Conservation (phyloP, 225 moss, liverwort and hornwort species). For the Neckera pumila region DNA sequence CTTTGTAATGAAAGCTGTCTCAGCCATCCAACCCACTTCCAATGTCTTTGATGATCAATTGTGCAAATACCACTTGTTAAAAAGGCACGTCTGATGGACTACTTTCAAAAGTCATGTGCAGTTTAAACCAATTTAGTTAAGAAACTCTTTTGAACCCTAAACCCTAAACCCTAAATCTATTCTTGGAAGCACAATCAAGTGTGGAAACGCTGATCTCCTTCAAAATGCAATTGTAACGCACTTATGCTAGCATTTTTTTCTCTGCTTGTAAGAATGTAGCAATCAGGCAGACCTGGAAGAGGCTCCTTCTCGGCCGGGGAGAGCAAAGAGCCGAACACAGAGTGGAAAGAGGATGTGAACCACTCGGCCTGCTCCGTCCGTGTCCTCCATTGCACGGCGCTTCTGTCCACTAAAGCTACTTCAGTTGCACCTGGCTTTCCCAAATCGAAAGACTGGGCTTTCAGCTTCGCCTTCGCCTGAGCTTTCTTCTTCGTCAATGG, state of each 20-base stretch:
- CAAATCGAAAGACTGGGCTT: not conserved
- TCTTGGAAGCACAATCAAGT: not conserved
- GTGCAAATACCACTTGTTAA: not conserved
- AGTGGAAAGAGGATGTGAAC: conserved; percentile 44
- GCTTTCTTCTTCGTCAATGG: conserved; percentile 61
- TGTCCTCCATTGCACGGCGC: conserved; percentile 49
- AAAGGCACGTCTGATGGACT: not conserved
- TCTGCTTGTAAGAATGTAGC: not conserved
- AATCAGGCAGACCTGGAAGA: conserved; percentile 32
- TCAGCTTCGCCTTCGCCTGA: conserved; percentile 9
- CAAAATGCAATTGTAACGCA: not conserved
- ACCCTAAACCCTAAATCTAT: not conserved
- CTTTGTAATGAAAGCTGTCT: not conserved
- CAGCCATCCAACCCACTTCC: not conserved
- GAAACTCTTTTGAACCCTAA: not conserved
- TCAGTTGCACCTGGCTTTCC: not conserved
- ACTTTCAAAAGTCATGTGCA: not conserved
- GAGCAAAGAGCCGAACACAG: conserved; percentile 35
- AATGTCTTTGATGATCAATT: not conserved
- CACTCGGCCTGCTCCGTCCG: conserved; percentile 51
- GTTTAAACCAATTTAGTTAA: not conserved
- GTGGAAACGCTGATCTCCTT: not conserved
- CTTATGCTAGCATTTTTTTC: not conserved
- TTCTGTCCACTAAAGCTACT: conserved; percentile 15
- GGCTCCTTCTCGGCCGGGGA: conserved; percentile 37